These are phyloP conservation scores for Fusarium pseudonygamai DNA, from an alignment of 2,329 filamentous ascomycete species.

Conservation along the genomic window DNA sequence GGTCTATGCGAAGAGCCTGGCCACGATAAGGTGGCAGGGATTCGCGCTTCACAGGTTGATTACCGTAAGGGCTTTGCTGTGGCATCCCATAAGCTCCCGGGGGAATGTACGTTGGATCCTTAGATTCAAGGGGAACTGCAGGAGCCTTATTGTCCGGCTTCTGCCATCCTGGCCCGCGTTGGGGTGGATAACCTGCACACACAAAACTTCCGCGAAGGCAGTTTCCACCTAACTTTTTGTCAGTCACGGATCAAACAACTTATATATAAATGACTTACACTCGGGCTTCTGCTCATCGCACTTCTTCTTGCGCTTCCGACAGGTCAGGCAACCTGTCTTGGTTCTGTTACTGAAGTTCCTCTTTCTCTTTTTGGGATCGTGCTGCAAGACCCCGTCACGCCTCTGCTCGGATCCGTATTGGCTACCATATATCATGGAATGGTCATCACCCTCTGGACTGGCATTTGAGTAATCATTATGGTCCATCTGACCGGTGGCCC, in stretches of 20 bases:
- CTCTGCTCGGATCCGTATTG: conserved; percentile 60
- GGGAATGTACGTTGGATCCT: conserved; percentile 73
- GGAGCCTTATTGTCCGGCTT: conserved; percentile 77
- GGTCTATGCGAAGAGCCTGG: conserved; percentile 69
- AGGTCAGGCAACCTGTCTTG: conserved; percentile 95
- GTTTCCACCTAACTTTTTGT: conserved; percentile 73
- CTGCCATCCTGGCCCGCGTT: conserved; percentile 76
- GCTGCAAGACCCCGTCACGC: conserved; percentile 61
- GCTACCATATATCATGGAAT: conserved; percentile 52
- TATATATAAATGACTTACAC: conserved; percentile 68
- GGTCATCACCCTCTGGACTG: conserved; percentile 66
- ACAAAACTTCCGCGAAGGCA: conserved; percentile 90
- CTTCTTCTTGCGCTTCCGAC: conserved; percentile 93
- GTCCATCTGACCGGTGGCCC: conserved; percentile 57
- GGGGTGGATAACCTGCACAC: conserved; percentile 89
- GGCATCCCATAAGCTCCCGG: conserved; percentile 71
- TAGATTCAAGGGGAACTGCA: conserved; percentile 82
- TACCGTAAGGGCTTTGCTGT: conserved; percentile 54
- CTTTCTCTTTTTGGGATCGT: conserved; percentile 75
- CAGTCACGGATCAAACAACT: conserved; percentile 4
- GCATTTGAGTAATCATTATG: conserved; percentile 61
- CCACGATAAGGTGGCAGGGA: conserved; percentile 68
- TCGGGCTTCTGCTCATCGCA: conserved; percentile 94
- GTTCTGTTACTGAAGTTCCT: conserved; percentile 93
- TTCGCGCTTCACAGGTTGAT: conserved; percentile 61